Percentiles rank a stretch among this genome's conserved stretches.
phyloP scores from a whole-genome alignment of 768 basidiomycete genomes.

The Chalciporus sphaerocephalus region DNA sequence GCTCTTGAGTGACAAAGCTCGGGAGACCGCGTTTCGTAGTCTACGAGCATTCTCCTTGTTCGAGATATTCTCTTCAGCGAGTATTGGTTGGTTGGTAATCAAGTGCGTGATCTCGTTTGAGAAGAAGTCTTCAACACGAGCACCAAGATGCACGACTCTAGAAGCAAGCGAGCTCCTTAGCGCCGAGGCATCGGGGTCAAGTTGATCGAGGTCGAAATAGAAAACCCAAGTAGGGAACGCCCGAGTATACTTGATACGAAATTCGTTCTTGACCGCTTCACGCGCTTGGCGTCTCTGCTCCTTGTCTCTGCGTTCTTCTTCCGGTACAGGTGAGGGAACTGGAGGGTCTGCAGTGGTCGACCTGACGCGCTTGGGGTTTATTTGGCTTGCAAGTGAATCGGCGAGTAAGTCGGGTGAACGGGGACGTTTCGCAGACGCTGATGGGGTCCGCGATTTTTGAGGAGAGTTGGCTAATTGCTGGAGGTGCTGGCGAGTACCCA shows the following conservation, averaged over 20 bases:
- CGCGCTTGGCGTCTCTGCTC: constrained; percentile 49
- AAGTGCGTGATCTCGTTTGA: constrained; percentile 84
- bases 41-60: constrained; percentile 68
- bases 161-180: constrained; percentile 43
- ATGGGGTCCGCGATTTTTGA: constrained; percentile 31
- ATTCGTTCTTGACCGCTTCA: constrained; percentile 61
- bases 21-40: constrained; percentile 22
- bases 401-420: constrained; percentile 46
- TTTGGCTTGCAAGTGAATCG: constrained; percentile 27
- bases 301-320: constrained; percentile 41
- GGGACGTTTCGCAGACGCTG: constrained; percentile 41
- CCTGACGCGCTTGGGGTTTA: constrained; percentile 44
- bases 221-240: constrained; percentile 85
- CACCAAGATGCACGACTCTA: constrained; percentile 65
- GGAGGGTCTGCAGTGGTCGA: constrained; percentile 25
- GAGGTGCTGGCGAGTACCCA: constrained; percentile 40
- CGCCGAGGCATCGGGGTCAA: constrained; percentile 34
- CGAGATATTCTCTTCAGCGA: constrained; percentile 32
- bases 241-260: constrained; percentile 76
- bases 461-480: constrained; percentile 35
- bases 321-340: constrained; percentile 20
- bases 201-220: constrained; percentile 70
- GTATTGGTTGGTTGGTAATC: constrained; percentile 57
- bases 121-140: constrained; percentile 82
- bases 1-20: constrained; percentile 46